phyloP scores from a whole-genome alignment of 2,329 filamentous ascomycete genomes.

The Trichoderma koningii region DNA sequence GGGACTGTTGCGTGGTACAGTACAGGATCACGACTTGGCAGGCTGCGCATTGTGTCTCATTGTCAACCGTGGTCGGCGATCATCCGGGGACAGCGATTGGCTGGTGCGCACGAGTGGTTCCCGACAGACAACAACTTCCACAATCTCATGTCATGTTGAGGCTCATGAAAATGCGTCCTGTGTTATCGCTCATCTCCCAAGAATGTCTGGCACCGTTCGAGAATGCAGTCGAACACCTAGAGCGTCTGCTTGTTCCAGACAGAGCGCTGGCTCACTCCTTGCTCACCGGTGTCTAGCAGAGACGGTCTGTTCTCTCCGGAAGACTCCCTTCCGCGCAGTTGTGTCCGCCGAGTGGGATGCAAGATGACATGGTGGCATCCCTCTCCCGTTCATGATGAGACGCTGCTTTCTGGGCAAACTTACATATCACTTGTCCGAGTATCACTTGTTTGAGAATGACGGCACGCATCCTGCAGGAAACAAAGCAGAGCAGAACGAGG shows the following conservation, averaged over 20 bases:
- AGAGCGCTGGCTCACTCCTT: not conserved
- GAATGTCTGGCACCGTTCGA: not conserved
- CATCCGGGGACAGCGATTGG: constrained; percentile 15
- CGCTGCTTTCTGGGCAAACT: not conserved
- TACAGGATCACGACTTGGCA: too few relatives aligned
- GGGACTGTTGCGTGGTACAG: not conserved
- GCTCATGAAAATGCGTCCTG: not conserved
- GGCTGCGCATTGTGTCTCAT: constrained; percentile 13
- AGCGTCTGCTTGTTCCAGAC: not conserved
- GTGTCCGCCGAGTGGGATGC: constrained; percentile 12
- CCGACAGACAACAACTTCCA: constrained; percentile 2
- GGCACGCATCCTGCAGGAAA: constrained; percentile 14
- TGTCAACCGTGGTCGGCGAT: constrained; percentile 16
- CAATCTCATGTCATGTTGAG: not conserved
- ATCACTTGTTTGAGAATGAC: not conserved
- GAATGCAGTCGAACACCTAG: constrained; percentile 1
- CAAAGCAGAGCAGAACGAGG: not conserved
- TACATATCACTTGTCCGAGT: not conserved
- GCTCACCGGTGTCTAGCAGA: not conserved
- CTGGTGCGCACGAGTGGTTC: constrained; percentile 1
- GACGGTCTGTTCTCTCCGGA: not conserved
- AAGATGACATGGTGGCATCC: not conserved
- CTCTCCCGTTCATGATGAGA: not conserved
- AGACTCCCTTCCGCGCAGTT: not conserved
- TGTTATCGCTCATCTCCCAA: not conserved